These are phyloP conservation scores for Umbilicaria muhlenbergii DNA, from an alignment of 495 filamentous ascomycete species.

Conservation along the genomic window DNA sequence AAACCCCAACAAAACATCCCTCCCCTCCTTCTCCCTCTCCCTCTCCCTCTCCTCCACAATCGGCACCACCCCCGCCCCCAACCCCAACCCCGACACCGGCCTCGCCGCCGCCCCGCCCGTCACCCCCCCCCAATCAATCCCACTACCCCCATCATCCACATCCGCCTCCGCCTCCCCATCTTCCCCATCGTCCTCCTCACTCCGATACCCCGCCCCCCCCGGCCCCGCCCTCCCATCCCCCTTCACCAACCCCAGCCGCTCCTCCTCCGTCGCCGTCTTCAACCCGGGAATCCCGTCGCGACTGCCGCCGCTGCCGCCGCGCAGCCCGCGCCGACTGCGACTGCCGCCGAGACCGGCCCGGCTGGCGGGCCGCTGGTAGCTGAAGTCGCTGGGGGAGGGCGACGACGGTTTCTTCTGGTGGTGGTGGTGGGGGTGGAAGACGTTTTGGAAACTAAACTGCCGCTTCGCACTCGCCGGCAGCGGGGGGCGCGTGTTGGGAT, in stretches of 20 bases:
- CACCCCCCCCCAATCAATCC: too few relatives aligned
- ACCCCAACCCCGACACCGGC: too few relatives aligned
- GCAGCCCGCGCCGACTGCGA: background rate
- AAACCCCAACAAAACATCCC: too few relatives aligned
- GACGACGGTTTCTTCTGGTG: slow-evolving; percentile 15
- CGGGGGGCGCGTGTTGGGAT: slow-evolving; percentile 18
- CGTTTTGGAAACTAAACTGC: slow-evolving; percentile 83
- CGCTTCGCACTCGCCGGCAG: slow-evolving; percentile 34
- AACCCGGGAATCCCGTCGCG: slow-evolving; percentile 14
- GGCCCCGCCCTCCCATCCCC: slow-evolving; percentile 31
- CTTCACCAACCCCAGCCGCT: slow-evolving; percentile 70
- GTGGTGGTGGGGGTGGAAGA: slow-evolving; percentile 38
- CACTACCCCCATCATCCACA: too few relatives aligned
- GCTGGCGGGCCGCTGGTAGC: slow-evolving; percentile 12
- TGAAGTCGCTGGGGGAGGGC: slow-evolving; percentile 17
- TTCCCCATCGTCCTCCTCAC: too few relatives aligned
- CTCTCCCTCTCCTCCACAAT: too few relatives aligned
- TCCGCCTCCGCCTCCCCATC: too few relatives aligned
- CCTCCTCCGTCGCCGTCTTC: slow-evolving; percentile 66
- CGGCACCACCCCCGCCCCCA: too few relatives aligned
- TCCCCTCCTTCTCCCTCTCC: too few relatives aligned
- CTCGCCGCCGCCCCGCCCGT: too few relatives aligned
- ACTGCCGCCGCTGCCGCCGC: slow-evolving; percentile 11
- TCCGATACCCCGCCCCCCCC: too few relatives aligned
- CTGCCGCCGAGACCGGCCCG: slow-evolving; percentile 25